A percentile compares a stretch with the other conserved stretches of the same genome.
Conservation (phyloP, 805 yeast genomes). For the Nakazawaea pomicola region DNA sequence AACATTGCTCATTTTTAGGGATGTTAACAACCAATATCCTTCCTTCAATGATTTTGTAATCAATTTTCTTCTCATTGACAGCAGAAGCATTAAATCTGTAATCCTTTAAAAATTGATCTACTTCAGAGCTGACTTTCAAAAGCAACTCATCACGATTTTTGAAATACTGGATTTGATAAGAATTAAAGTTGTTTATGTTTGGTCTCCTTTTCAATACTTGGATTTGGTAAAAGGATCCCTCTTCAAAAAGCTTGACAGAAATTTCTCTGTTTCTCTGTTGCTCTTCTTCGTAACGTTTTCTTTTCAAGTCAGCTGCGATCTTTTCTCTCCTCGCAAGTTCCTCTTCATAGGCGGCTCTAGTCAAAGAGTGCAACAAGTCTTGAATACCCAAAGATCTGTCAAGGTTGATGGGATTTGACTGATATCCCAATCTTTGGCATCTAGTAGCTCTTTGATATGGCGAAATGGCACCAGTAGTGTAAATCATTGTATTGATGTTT, state of each 20-base stretch:
- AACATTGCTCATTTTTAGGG: slow-evolving; percentile 4
- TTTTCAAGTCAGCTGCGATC: slow-evolving; percentile 7
- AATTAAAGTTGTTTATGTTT: slow-evolving; percentile 7
- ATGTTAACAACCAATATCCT: slow-evolving; percentile 2
- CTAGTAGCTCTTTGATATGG: not conserved
- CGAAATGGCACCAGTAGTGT: not conserved
- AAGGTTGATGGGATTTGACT: not conserved
- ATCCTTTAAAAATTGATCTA: slow-evolving; percentile 3
- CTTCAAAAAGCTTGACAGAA: slow-evolving; percentile 4
- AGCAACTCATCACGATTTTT: slow-evolving; percentile 1
- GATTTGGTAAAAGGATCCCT: slow-evolving; percentile 6
- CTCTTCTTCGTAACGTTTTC: slow-evolving; percentile 3
- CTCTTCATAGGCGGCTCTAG: slow-evolving; percentile 8
- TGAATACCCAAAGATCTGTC: not conserved
- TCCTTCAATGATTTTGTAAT: slow-evolving; percentile 4
- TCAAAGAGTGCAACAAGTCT: slow-evolving; percentile 8
- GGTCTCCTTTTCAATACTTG: slow-evolving; percentile 4
- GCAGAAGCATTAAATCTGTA: slow-evolving; percentile 5
- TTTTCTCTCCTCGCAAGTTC: slow-evolving; percentile 4
- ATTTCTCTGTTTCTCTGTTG: not conserved
- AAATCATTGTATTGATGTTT: not conserved
- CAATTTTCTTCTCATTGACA: slow-evolving; percentile 3
- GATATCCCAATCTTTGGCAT: slow-evolving; percentile 5
- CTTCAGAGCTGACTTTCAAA: slow-evolving; percentile 4
- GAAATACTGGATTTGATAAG: slow-evolving; percentile 11